Evolutionary conservation across 306 rosid genomes (phyloP).

Genomic region (Cucurbita ficifolia): DNA sequence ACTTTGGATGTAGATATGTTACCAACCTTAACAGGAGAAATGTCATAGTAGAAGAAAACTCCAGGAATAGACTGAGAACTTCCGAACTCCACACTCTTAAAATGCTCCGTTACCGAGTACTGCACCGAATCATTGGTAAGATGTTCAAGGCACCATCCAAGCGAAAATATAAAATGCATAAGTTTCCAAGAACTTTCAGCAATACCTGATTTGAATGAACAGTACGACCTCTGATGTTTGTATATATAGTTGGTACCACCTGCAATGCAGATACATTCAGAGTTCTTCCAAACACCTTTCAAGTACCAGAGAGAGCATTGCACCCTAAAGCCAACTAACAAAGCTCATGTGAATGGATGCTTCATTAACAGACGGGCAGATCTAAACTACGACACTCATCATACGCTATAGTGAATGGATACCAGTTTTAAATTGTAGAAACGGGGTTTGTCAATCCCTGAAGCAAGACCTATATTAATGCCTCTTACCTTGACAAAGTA

Average conservation of each 20-base stretch:
- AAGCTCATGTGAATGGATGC: not conserved
- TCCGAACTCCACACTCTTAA: constrained; percentile 49
- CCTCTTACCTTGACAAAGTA: constrained; percentile 79
- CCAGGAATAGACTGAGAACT: constrained; percentile 36
- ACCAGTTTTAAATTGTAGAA: not conserved
- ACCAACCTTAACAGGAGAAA: constrained; percentile 80
- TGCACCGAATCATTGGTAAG: constrained; percentile 22
- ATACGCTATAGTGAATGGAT: not conserved
- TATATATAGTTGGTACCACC: constrained; percentile 88
- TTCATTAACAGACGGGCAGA: not conserved
- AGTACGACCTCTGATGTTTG: constrained; percentile 43
- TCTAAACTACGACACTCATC: not conserved
- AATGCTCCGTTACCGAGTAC: constrained; percentile 95
- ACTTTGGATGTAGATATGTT: not conserved
- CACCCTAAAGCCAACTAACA: not conserved
- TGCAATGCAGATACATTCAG: constrained; percentile 15
- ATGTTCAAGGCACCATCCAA: constrained; percentile 9
- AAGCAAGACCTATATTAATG: not conserved
- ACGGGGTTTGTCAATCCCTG: not conserved
- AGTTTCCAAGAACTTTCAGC: constrained; percentile 4
- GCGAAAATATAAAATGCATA: constrained; percentile 1
- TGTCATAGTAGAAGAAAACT: constrained; percentile 66
- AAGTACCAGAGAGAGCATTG: not conserved
- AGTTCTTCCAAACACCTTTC: not conserved
- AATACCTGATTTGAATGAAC: constrained; percentile 76